These are phyloP conservation scores for Thyridium curvatum DNA, from an alignment of 2,329 filamentous ascomycete species.

Conservation along the genomic window DNA sequence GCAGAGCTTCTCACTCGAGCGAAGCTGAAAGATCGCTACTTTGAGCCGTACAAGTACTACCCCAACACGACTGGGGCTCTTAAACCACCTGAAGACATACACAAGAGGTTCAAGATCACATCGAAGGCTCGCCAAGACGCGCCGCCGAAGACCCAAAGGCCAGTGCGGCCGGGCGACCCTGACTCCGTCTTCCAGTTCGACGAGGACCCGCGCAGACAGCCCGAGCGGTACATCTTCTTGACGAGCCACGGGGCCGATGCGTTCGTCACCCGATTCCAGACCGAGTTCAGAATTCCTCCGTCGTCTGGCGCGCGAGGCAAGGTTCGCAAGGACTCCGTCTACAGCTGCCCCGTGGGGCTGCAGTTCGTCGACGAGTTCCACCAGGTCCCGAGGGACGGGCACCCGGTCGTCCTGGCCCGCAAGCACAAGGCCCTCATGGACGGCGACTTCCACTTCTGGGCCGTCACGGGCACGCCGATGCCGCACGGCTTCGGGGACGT, in stretches of 20 bases:
- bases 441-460: conserved; percentile 14
- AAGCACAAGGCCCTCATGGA: conserved; percentile 7
- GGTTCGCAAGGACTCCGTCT: conserved; percentile 9
- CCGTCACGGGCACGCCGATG: conserved; percentile 14
- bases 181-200: conserved; percentile 6
- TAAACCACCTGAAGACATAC: conserved; percentile 10
- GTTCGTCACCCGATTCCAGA: conserved; percentile 11
- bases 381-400: conserved; percentile 5
- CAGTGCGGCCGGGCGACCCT: conserved; percentile 4
- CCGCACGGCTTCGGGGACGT: conserved; percentile 8
- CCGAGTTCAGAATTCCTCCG: conserved; percentile 3
- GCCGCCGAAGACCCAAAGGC: conserved; percentile 6
- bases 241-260: conserved; percentile 10
- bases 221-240: conserved; percentile 15
- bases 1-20: conserved; percentile 9
- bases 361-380: conserved; percentile 18
- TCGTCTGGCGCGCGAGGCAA: conserved; percentile 1
- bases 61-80: conserved; percentile 3
- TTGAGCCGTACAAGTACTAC: conserved; percentile 13
- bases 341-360: conserved; percentile 13
- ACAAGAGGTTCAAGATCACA: conserved; percentile 11
- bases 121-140: conserved; percentile 7
- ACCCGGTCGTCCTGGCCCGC: conserved; percentile 6
- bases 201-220: conserved; percentile 10
- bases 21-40: conserved; percentile 8